Base-by-base conservation (phyloP, 2,329 filamentous ascomycete genomes). In the Balansia obtecta region DNA sequence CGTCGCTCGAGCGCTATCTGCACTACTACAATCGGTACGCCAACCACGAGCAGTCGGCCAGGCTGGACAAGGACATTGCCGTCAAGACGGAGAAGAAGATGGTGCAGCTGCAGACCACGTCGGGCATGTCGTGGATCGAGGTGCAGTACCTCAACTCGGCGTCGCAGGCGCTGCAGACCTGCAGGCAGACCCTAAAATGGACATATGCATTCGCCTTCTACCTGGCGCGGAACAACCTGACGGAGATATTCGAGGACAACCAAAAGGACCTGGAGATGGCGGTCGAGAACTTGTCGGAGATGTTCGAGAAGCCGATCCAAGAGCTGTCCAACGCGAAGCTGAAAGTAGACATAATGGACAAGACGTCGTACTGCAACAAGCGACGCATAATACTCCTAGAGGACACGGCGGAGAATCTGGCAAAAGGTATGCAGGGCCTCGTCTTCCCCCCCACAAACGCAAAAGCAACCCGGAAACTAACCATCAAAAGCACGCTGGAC, bases 1-100 rank as follows among this genome's bases (percentile, higher is more conserved):
- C 91, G 32, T 95, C 88, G 0, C 73, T 98, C 15, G 91, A 98
- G 67, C 82, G 93, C n/a, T 98, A 98, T 57, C 73, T 98, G 8
- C 90, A 98, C 66, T 98, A 98, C 72, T 98, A 98, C 73, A 98
- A 98, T 64, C 86, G 93, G 46, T 98, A 97, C 62, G 91, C 93
- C 55, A 98, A 98, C 69, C 93, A 98, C 70, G 93, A 98, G 67
- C 93, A 97, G 68, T 96, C 90, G 1, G 93, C 93, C 9, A 91
- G 91, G 58, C 78, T 98, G 16, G 93, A 98, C 68, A 96, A 90
- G 70, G 93, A 98, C 66, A 86, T 97, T 48, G 95, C 89, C 58
- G 75, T 86, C 46, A 96, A 96, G 76, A 97, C 93, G 0, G 91
- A 98, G 69, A 95, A 91, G 77, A 98, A 98, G 76, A 98, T 98